Percentiles rank a stretch among this genome's conserved stretches.
Conservation (phyloP, 345 rosid species). For the Citropsis articulata region DNA sequence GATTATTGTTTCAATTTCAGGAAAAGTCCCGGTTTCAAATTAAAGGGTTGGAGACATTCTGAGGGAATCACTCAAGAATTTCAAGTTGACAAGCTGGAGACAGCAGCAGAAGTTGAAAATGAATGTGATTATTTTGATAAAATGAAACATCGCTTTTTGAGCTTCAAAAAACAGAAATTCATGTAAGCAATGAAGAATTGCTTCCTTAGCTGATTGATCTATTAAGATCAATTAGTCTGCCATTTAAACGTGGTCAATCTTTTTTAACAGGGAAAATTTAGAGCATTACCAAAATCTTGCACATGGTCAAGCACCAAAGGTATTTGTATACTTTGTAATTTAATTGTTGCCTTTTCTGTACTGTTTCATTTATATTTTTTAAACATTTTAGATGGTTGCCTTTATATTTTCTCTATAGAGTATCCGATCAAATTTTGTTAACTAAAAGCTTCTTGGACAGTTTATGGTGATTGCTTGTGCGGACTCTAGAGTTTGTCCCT, state of each 20-base stretch:
- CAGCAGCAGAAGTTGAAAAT: constrained; percentile 27
- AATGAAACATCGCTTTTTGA: constrained; percentile 65
- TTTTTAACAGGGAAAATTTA: constrained; percentile 61
- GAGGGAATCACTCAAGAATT: constrained; percentile 33
- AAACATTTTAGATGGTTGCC: not conserved
- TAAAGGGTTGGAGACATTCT: constrained; percentile 41
- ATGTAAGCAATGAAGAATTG: constrained; percentile 44
- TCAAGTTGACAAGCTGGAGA: constrained; percentile 30
- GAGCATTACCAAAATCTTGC: constrained; percentile 68
- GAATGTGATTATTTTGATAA: constrained; percentile 43
- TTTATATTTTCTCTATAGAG: constrained; percentile 1
- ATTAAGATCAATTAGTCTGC: constrained; percentile 1
- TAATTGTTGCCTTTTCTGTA: not conserved
- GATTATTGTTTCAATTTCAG: constrained; percentile 23
- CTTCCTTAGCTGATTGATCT: constrained; percentile 6
- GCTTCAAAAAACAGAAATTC: constrained; percentile 68
- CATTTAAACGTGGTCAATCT: constrained; percentile 14
- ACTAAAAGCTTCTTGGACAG: constrained; percentile 52
- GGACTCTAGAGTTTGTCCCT: constrained; percentile 98
- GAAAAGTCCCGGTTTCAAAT: constrained; percentile 28
- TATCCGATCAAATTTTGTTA: not conserved
- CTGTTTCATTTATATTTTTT: not conserved
- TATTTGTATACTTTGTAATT: not conserved
- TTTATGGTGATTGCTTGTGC: constrained; percentile 97
- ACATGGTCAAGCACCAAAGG: constrained; percentile 84